A percentile compares a stretch with the other conserved stretches of the same genome.
These are phyloP conservation scores for Verticillium isaacii DNA, from an alignment of 2,329 filamentous ascomycete genomes.

Conservation along the genomic window DNA sequence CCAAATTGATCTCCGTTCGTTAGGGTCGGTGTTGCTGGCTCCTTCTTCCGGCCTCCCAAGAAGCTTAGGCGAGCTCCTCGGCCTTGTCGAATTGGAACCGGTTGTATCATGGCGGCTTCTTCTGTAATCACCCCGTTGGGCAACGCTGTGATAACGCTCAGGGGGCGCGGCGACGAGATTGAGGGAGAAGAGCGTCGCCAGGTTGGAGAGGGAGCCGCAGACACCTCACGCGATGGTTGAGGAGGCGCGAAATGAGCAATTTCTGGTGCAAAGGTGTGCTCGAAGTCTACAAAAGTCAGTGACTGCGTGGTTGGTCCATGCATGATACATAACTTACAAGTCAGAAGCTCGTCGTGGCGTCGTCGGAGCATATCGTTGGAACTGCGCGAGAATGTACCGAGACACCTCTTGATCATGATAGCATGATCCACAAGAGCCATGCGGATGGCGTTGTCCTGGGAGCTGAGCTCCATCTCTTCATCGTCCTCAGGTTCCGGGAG, in stretches of 20 bases:
- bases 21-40: slow-evolving; percentile 20
- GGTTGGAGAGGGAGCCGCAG: slow-evolving; percentile 37
- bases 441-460: slow-evolving; percentile 73
- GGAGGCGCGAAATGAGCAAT: slow-evolving; percentile 57
- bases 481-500: slow-evolving; percentile 49
- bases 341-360: slow-evolving; percentile 55
- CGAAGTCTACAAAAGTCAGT: slow-evolving; percentile 45
- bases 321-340: slow-evolving; percentile 46
- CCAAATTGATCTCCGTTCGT: slow-evolving; percentile 19
- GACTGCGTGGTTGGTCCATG: background rate
- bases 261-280: slow-evolving; percentile 60
- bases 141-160: slow-evolving; percentile 24
- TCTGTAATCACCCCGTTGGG: slow-evolving; percentile 34
- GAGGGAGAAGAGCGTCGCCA: slow-evolving; percentile 46
- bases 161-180: slow-evolving; percentile 21
- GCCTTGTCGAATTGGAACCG: slow-evolving; percentile 43
- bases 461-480: slow-evolving; percentile 43
- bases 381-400: slow-evolving; percentile 64
- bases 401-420: slow-evolving; percentile 77
- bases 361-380: slow-evolving; percentile 53
- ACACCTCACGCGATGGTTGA: slow-evolving; percentile 34
- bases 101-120: slow-evolving; percentile 45
- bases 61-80: slow-evolving; percentile 54
- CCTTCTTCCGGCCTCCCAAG: slow-evolving; percentile 48
- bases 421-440: slow-evolving; percentile 87